phyloP scores from a whole-genome alignment of 352 stramenopile genomes.

The Phytophthora cryptogea region DNA sequence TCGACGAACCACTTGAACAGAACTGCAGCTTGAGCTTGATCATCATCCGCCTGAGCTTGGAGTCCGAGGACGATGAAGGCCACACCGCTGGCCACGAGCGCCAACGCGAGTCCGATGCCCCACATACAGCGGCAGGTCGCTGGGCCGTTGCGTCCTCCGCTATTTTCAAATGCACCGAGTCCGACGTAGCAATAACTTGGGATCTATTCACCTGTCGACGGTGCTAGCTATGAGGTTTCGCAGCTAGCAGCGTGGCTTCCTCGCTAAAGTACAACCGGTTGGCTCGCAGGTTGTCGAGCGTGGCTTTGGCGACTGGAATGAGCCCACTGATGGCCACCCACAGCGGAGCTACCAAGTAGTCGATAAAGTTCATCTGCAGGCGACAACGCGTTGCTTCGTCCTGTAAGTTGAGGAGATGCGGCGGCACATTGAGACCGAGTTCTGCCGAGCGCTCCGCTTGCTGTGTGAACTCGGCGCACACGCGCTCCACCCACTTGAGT shows the following conservation, averaged over 20 bases:
- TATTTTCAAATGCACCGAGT: slow-evolving; percentile 12
- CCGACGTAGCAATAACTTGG: slow-evolving; percentile 21
- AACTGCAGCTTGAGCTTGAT: slow-evolving; percentile 3
- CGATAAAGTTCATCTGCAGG: slow-evolving; percentile 86
- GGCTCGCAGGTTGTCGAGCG: slow-evolving; percentile 51
- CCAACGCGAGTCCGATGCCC: slow-evolving; percentile 25
- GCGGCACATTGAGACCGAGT: slow-evolving; percentile 63
- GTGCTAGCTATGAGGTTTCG: slow-evolving; percentile 29
- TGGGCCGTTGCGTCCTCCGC: slow-evolving; percentile 2
- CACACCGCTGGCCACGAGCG: slow-evolving; percentile 25
- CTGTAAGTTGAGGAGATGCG: slow-evolving; percentile 80
- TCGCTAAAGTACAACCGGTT: slow-evolving; percentile 82
- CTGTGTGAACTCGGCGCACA: slow-evolving; percentile 80
- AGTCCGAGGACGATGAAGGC: slow-evolving; percentile 33
- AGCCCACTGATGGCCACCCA: slow-evolving; percentile 69
- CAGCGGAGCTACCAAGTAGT: slow-evolving; percentile 79
- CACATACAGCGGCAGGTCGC: slow-evolving; percentile 16
- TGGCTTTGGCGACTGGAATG: slow-evolving; percentile 51
- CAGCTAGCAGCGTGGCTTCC: slow-evolving; percentile 52
- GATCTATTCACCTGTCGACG: not conserved
- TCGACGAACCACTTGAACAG: slow-evolving; percentile 32
- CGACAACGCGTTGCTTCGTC: slow-evolving; percentile 62
- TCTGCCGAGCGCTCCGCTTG: slow-evolving; percentile 66
- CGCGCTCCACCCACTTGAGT: slow-evolving; percentile 70
- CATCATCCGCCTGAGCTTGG: slow-evolving; percentile 17